A percentile compares a stretch with the other conserved stretches of the same genome.
Evolutionary conservation across 2,329 filamentous ascomycete species (phyloP).

Genomic region (Hypoxylon sp.): DNA sequence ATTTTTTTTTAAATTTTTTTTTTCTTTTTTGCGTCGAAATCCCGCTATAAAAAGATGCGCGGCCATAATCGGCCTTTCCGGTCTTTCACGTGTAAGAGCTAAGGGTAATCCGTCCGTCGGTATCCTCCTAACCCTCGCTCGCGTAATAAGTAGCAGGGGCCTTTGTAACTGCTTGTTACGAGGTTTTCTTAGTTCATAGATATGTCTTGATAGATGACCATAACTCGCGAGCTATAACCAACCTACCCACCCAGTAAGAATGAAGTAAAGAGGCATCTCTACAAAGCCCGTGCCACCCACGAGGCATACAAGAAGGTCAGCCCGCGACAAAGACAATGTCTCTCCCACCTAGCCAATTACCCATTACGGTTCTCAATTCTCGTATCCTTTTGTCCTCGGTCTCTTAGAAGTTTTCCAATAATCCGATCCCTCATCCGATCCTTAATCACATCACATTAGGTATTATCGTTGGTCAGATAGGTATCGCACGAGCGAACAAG

Average conservation of each 20-base stretch:
- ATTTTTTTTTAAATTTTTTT: not conserved
- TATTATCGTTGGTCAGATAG: not conserved
- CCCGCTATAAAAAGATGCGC: slow-evolving; percentile 3
- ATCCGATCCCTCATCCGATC: slow-evolving; percentile 6
- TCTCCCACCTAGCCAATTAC: slow-evolving; percentile 9
- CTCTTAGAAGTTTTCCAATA: too few relatives aligned
- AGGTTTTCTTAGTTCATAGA: slow-evolving; percentile 2
- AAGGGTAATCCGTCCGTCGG: not conserved
- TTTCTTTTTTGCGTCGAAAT: slow-evolving; percentile 10
- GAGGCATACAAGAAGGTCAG: slow-evolving; percentile 15
- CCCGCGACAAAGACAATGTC: slow-evolving; percentile 34
- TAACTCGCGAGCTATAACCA: not conserved
- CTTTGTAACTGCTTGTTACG: slow-evolving; percentile 30
- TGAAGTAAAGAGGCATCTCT: slow-evolving; percentile 11
- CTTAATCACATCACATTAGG: slow-evolving; percentile 12
- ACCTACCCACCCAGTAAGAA: slow-evolving; percentile 9
- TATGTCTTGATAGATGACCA: slow-evolving; percentile 8
- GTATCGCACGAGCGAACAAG: slow-evolving; percentile 12
- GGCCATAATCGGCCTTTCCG: slow-evolving; percentile 9
- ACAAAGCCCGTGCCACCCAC: slow-evolving; percentile 1
- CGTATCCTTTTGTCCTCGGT: not conserved
- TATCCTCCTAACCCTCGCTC: not conserved
- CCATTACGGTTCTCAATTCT: not conserved
- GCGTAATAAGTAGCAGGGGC: slow-evolving; percentile 20
- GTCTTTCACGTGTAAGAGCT: slow-evolving; percentile 26